These are phyloP conservation scores for Epichloe glyceriae DNA, from an alignment of 2,329 filamentous ascomycete genomes.

Conservation along the genomic window DNA sequence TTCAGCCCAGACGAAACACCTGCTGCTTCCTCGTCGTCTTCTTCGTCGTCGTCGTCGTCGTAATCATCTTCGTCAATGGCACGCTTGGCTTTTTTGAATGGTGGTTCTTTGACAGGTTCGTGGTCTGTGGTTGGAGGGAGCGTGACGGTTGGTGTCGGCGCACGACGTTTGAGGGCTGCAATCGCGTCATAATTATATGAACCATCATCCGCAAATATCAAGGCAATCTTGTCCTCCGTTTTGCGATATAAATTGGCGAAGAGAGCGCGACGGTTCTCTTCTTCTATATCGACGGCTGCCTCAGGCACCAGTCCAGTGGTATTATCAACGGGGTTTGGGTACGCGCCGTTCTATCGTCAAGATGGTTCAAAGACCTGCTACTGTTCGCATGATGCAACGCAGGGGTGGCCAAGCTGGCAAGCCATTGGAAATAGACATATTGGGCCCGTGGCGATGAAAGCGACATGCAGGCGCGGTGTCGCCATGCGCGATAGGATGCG, in stretches of 20 bases:
- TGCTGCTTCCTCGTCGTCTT: slow-evolving; percentile 58
- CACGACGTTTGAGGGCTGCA: slow-evolving; percentile 36
- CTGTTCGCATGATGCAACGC: slow-evolving; percentile 35
- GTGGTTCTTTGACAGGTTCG: slow-evolving; percentile 43
- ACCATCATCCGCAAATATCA: slow-evolving; percentile 54
- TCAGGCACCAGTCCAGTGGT: slow-evolving; percentile 43
- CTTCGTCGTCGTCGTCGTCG: slow-evolving; percentile 65
- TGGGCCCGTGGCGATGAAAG: slow-evolving; percentile 36
- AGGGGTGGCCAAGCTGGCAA: slow-evolving; percentile 53
- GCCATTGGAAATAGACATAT: slow-evolving; percentile 56
- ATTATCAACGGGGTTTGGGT: slow-evolving; percentile 38
- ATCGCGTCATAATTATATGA: slow-evolving; percentile 39
- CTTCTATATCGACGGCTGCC: slow-evolving; percentile 46
- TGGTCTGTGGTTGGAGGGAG: slow-evolving; percentile 46
- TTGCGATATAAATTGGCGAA: slow-evolving; percentile 69
- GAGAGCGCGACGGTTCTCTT: slow-evolving; percentile 57
- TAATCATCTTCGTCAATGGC: slow-evolving; percentile 78
- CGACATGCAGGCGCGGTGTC: slow-evolving; percentile 33
- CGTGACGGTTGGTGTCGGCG: slow-evolving; percentile 24
- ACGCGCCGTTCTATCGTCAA: slow-evolving; percentile 45
- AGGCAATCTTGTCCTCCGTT: slow-evolving; percentile 63
- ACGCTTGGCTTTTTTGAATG: slow-evolving; percentile 62
- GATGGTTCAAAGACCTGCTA: slow-evolving; percentile 38
- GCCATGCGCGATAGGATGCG: slow-evolving; percentile 42
- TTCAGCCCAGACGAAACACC: slow-evolving; percentile 29